Conservation (phyloP, 2,329 filamentous ascomycete species). For the Exophiala alcalophila region DNA sequence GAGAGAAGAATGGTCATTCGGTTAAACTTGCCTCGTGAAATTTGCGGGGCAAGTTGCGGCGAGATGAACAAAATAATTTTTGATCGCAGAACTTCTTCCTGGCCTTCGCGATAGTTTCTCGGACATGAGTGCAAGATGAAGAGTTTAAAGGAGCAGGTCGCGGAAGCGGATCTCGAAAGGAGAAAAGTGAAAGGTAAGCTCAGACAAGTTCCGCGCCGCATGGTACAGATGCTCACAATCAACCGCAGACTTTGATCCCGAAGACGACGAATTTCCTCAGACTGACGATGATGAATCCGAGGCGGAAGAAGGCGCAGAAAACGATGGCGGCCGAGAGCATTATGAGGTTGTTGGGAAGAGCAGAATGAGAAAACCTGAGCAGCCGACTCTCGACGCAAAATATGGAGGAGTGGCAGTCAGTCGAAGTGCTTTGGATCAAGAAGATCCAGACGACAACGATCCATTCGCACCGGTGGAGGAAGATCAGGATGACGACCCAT, state of each 20-base stretch:
- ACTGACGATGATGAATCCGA: constrained; percentile 54
- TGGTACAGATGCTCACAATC: too few relatives aligned
- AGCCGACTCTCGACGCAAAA: constrained; percentile 67
- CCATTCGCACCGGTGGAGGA: constrained; percentile 26
- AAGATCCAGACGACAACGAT: constrained; percentile 33
- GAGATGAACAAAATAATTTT: constrained; percentile 21
- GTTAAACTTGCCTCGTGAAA: constrained; percentile 14
- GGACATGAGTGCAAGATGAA: constrained; percentile 10
- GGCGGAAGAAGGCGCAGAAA: constrained; percentile 46
- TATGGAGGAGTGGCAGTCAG: constrained; percentile 75
- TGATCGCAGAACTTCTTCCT: constrained; percentile 1
- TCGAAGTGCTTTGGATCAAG: constrained; percentile 54
- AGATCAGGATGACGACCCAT: constrained; percentile 31
- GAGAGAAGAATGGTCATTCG: too few relatives aligned
- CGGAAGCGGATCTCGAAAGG: constrained; percentile 12
- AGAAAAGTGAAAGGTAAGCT: constrained; percentile 20
- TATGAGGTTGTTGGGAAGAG: constrained; percentile 83
- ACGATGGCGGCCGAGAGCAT: constrained; percentile 72
- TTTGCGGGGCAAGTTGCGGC: constrained; percentile 24
- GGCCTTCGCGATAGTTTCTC: not conserved
- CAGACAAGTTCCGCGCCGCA: too few relatives aligned
- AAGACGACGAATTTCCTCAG: constrained; percentile 60
- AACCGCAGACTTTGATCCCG: constrained; percentile 71
- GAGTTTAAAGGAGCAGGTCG: constrained; percentile 15
- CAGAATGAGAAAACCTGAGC: constrained; percentile 72